phyloP scores from a whole-genome alignment of 805 yeast genomes.

The Ogataea polymorpha region DNA sequence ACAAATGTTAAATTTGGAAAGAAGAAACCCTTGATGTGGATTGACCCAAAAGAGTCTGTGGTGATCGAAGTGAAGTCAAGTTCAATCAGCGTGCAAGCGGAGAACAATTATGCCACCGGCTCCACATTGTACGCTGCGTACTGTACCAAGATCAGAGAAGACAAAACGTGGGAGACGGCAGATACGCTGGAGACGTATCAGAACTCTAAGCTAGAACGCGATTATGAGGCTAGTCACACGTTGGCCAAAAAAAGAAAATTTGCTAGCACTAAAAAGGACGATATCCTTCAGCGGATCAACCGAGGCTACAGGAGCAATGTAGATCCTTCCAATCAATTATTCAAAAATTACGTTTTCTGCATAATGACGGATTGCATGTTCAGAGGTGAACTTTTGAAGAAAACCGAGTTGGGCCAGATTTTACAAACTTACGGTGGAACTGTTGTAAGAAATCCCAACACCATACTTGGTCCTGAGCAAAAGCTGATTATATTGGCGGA shows the following conservation, averaged over 20 bases:
- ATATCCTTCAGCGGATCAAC: conserved; percentile 16
- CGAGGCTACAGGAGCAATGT: conserved; percentile 1
- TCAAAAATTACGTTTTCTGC: conserved; percentile 45
- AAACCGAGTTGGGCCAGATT: conserved; percentile 36
- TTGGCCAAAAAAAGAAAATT: conserved; percentile 29
- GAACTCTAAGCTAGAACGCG: conserved; percentile 18
- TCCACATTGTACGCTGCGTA: conserved; percentile 76
- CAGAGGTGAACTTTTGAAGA: conserved; percentile 26
- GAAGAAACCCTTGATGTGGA: conserved; percentile 69
- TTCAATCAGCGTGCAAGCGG: conserved; percentile 50
- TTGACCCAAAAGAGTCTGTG: conserved; percentile 70
- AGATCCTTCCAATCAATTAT: conserved; percentile 30
- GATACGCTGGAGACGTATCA: conserved; percentile 54
- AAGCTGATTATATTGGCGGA: conserved; percentile 36
- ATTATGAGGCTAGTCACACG: conserved; percentile 14
- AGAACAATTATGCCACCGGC: conserved; percentile 54
- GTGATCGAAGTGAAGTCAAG: conserved; percentile 84
- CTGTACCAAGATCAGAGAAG: conserved; percentile 63
- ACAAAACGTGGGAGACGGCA: conserved; percentile 58
- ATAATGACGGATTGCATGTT: conserved; percentile 48
- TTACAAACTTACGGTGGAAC: conserved; percentile 51
- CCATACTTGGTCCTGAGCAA: conserved; percentile 12
- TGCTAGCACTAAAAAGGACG: conserved; percentile 17
- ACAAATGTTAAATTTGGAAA: conserved; percentile 52
- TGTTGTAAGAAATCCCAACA: conserved; percentile 36